Percentiles rank a stretch among this genome's conserved stretches.
phyloP scores from a whole-genome alignment of 2,329 filamentous ascomycete genomes.

The Lecanicillium sp. region DNA sequence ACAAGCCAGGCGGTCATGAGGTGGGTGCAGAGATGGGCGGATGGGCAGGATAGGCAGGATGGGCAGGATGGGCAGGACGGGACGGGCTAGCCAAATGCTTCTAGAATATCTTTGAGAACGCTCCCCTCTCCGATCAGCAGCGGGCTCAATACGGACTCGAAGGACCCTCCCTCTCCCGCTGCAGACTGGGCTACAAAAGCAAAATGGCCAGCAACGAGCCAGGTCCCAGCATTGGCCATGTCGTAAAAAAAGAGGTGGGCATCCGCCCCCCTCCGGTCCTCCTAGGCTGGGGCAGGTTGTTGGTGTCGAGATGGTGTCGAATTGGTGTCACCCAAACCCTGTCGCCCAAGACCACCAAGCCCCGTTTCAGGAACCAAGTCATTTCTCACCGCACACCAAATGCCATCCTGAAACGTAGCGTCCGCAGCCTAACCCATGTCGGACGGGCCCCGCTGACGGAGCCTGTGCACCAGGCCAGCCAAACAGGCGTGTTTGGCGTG shows the following conservation, averaged over 20 bases:
- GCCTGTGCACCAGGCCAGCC: conserved; percentile 5
- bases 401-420: conserved; percentile 20
- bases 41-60: too few species aligned
- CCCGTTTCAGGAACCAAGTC: conserved; percentile 22
- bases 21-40: background rate
- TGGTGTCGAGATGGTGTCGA: conserved; percentile 10
- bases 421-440: conserved; percentile 7
- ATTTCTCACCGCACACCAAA: conserved; percentile 18
- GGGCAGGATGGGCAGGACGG: too few species aligned
- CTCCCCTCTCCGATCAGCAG: too few species aligned
- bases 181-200: conserved; percentile 4
- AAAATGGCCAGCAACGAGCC: background rate
- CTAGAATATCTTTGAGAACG: conserved; percentile 9
- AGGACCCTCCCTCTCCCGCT: too few species aligned
- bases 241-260: conserved; percentile 8
- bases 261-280: conserved; percentile 7
- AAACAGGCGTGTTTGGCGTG: too few species aligned
- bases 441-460: conserved; percentile 10
- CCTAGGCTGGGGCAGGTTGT: conserved; percentile 5
- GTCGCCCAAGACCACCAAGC: conserved; percentile 8
- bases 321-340: conserved; percentile 10
- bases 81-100: conserved; percentile 7
- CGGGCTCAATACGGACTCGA: conserved; percentile 3
- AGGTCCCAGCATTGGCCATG: background rate
- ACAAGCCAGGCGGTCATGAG: conserved; percentile 1